These are phyloP conservation scores for Cytospora schulzeri DNA, from an alignment of 2,329 filamentous ascomycete species.

Conservation along the genomic window DNA sequence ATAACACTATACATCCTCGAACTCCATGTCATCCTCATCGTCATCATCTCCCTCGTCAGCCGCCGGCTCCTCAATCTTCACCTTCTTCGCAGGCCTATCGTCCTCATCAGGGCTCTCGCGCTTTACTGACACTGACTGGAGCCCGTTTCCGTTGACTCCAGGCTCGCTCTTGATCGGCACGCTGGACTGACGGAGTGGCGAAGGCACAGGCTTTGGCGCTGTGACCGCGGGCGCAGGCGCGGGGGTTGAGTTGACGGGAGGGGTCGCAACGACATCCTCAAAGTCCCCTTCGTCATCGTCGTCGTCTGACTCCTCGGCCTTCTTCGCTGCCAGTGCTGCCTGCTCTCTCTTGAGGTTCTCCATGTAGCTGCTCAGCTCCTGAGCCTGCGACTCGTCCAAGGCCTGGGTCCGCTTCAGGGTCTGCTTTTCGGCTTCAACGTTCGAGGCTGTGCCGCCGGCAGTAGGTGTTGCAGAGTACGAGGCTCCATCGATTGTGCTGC, in stretches of 20 bases:
- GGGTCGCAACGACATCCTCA: constrained; percentile 51
- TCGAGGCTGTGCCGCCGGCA: constrained; percentile 30
- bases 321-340: constrained; percentile 50
- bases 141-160: constrained; percentile 32
- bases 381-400: constrained; percentile 52
- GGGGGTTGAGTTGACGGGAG: constrained; percentile 34
- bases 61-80: constrained; percentile 55
- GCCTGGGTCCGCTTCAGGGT: constrained; percentile 42
- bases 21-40: constrained; percentile 58
- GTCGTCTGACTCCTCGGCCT: constrained; percentile 46
- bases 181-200: constrained; percentile 34
- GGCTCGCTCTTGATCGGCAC: constrained; percentile 40
- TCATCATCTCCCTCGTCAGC: constrained; percentile 39
- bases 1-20: constrained; percentile 56
- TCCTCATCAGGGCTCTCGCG: constrained; percentile 37
- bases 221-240: constrained; percentile 26
- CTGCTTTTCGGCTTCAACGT: constrained; percentile 52
- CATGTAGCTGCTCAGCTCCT: constrained; percentile 68
- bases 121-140: constrained; percentile 28
- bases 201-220: constrained; percentile 29
- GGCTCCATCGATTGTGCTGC: constrained; percentile 68
- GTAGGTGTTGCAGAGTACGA: constrained; percentile 52
- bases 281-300: constrained; percentile 50
- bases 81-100: constrained; percentile 58
- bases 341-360: constrained; percentile 59